Evolutionary conservation across 139 green algal species (phyloP).

Genomic region (Chlamydomonas schloesseri): DNA sequence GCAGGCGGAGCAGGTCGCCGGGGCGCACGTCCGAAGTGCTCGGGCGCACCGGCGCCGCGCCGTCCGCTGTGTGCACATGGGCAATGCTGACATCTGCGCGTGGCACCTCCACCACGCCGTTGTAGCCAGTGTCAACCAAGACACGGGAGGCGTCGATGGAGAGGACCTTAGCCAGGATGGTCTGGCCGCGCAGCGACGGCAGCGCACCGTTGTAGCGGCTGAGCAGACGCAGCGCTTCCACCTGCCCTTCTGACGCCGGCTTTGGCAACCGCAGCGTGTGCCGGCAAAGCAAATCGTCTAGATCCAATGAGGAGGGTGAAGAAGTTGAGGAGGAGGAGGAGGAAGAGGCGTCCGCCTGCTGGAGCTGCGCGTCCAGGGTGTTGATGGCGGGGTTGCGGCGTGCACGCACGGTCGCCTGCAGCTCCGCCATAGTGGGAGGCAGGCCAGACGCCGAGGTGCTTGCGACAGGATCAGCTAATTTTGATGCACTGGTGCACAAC

Average conservation of each 20-base stretch:
- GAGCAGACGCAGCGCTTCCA: constrained; percentile 35
- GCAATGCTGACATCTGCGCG: not conserved
- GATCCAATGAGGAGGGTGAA: not conserved
- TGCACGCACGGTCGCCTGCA: not conserved
- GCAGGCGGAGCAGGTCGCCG: constrained; percentile 43
- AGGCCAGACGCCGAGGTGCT: constrained; percentile 18
- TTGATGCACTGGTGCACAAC: not conserved
- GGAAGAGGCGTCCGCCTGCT: no score
- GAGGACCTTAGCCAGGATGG: constrained; percentile 26
- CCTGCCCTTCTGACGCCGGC: not conserved
- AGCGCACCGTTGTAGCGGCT: constrained; percentile 10
- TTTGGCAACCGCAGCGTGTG: not conserved
- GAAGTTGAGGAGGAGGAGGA: no score
- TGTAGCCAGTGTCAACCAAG: constrained; percentile 55
- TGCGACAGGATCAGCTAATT: not conserved
- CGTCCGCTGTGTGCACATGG: not conserved
- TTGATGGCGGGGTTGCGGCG: not conserved
- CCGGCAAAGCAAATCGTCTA: not conserved
- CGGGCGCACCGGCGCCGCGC: not conserved
- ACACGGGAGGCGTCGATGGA: not conserved
- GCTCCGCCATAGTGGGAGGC: not conserved
- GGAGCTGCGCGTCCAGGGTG: not conserved
- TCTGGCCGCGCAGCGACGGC: constrained; percentile 29
- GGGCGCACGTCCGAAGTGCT: constrained; percentile 13
- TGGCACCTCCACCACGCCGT: constrained; percentile 25